Base-by-base conservation (phyloP, 2,329 filamentous ascomycete genomes). In the Monilinia fructigena region DNA sequence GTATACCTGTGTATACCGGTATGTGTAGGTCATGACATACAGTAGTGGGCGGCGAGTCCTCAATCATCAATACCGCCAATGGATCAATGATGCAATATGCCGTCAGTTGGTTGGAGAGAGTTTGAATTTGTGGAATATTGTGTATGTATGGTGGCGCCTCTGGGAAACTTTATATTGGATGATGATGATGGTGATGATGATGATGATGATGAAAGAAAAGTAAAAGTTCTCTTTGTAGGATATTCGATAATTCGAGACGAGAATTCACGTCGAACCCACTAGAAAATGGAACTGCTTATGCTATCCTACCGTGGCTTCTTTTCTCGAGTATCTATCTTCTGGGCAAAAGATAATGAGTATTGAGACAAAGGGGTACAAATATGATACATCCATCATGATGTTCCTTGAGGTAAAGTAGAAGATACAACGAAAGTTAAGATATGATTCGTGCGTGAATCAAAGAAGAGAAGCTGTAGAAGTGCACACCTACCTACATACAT, bases 11-110 rank as follows among this genome's bases (percentile, higher is more conserved):
- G 4, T 54, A 12, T 54, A 48, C 28, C 20, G 8, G 47, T 48
- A 23, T 54, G 4, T 20, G 42, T 60, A 60, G 28, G 18, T 35
- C n/a, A 31, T 31, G 12, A 31, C 28, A 18, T 45, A 42, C 16
- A 59, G 18, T 35, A 59, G 28, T 60, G 56, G 56, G 56, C 56
- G 56, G 56, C 56, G 42, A 60, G 56, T 60, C 20, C 42, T 60
- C 56, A 18, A 23, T 48, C 42, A 28, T 48, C 56, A 48, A 60
- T 60, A 28, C 42, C 56, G 20, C 42, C 56, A 60, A 48, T 60
- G 23, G 42, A 48, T 20, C 28, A 47, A 16, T 45, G 55, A 60
- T 60, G 42, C 20, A 60, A 45, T 48, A 35, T 60, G 42, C 26
- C 23, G 28, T 60, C 42, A 48, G 42, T 48, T 60, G 28, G 42